A percentile compares a stretch with the other conserved stretches of the same genome.
These are phyloP conservation scores for Lecanicillium sp. DNA, from an alignment of 2,329 filamentous ascomycete species.

Conservation along the genomic window DNA sequence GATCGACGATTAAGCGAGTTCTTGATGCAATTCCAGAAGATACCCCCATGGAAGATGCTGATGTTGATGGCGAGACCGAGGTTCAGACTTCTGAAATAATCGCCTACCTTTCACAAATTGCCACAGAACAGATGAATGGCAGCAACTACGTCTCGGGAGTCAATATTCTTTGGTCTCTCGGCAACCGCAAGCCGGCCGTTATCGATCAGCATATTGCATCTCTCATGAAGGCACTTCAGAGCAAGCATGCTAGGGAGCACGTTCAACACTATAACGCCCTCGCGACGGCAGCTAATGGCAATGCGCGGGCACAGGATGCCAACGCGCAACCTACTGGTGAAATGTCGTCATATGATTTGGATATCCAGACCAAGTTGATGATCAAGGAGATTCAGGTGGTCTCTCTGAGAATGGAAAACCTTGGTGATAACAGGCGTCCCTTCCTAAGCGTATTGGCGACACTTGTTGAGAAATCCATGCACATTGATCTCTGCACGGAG, in stretches of 20 bases:
- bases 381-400: slow-evolving; percentile 93
- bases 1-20: slow-evolving; percentile 71
- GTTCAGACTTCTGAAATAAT: slow-evolving; percentile 80
- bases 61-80: slow-evolving; percentile 78
- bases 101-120: slow-evolving; percentile 73
- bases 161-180: slow-evolving; percentile 88
- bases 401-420: slow-evolving; percentile 80
- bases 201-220: slow-evolving; percentile 83
- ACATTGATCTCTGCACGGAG: slow-evolving; percentile 79
- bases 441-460: slow-evolving; percentile 94
- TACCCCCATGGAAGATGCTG: slow-evolving; percentile 59
- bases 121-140: slow-evolving; percentile 77
- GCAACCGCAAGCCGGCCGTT: slow-evolving; percentile 72
- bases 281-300: slow-evolving; percentile 39
- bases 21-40: slow-evolving; percentile 82
- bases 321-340: slow-evolving; percentile 39
- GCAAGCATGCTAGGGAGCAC: slow-evolving; percentile 88
- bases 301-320: slow-evolving; percentile 42
- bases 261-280: slow-evolving; percentile 64
- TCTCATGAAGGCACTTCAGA: slow-evolving; percentile 88
- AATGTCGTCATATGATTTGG: slow-evolving; percentile 67
- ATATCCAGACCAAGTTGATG: slow-evolving; percentile 84
- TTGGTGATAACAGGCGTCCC: slow-evolving; percentile 83
- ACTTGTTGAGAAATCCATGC: slow-evolving; percentile 89
- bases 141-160: slow-evolving; percentile 80